phyloP scores from a whole-genome alignment of 768 basidiomycete species.

The Rhodotorula taiwanensis region DNA sequence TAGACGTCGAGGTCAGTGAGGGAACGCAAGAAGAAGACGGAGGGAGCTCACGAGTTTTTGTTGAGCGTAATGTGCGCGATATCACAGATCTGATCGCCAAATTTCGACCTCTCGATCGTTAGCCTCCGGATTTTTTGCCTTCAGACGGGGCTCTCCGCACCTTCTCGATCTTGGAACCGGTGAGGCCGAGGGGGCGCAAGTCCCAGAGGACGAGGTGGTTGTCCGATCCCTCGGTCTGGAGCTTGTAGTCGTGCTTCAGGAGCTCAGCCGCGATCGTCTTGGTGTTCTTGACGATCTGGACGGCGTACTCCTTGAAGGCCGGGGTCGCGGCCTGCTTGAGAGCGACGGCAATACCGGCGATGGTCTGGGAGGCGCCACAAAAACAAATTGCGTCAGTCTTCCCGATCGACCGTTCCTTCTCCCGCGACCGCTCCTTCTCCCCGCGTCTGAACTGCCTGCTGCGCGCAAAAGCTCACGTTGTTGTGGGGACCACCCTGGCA shows the following conservation, averaged over 20 bases:
- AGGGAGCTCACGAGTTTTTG: no score
- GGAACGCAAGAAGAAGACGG: no score
- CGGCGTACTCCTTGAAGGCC: slow-evolving; percentile 81
- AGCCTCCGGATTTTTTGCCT: background rate
- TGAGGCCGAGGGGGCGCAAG: slow-evolving; percentile 78
- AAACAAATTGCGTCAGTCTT: slow-evolving; percentile 2
- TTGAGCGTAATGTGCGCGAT: slow-evolving; percentile 87
- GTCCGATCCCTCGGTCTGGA: slow-evolving; percentile 93
- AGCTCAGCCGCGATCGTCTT: slow-evolving; percentile 64
- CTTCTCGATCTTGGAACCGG: slow-evolving; percentile 98
- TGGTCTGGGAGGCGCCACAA: slow-evolving; percentile 53
- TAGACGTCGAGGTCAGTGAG: no score
- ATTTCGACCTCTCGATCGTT: no score
- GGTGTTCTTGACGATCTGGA: slow-evolving; percentile 88
- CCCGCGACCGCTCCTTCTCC: no score
- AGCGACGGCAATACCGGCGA: slow-evolving; percentile 87
- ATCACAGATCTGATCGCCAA: slow-evolving; percentile 62
- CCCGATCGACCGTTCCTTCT: slow-evolving; percentile 3
- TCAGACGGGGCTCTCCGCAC: background rate
- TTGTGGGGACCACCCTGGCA: slow-evolving; percentile 99
- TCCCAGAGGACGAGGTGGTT: slow-evolving; percentile 99
- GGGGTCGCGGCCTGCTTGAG: slow-evolving; percentile 86
- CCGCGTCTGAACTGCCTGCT: no score
- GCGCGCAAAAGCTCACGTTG: slow-evolving; percentile 52
- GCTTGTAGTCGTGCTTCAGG: slow-evolving; percentile 75